These are phyloP conservation scores for Inga leiocalycina DNA, from an alignment of 306 rosid genomes.

Conservation along the genomic window DNA sequence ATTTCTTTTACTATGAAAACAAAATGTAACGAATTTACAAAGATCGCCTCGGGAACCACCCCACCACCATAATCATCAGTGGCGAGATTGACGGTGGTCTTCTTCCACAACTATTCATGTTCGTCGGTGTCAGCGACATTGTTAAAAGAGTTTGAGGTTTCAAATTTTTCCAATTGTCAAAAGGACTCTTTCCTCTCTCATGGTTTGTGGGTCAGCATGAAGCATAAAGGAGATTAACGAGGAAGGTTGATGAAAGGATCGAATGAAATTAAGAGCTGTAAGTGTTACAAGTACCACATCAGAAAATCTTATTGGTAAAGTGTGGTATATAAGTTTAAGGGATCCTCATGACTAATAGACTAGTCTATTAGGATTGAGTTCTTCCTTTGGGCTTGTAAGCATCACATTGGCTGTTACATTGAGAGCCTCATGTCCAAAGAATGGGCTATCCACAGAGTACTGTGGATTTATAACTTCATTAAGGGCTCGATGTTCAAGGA, in stretches of 20 bases:
- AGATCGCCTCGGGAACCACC: background rate
- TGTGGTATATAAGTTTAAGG: too few relatives aligned
- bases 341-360: too few relatives aligned
- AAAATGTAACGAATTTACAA: conserved; percentile 49
- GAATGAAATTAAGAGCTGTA: background rate
- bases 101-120: conserved; percentile 42
- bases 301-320: too few relatives aligned
- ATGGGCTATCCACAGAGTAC: too few relatives aligned
- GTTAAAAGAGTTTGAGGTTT: conserved; percentile 34
- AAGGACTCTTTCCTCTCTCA: conserved; percentile 44
- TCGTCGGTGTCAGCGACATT: background rate
- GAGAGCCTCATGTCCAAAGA: too few relatives aligned
- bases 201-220: background rate
- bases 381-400: too few relatives aligned
- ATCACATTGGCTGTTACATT: too few relatives aligned
- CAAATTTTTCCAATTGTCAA: conserved; percentile 61
- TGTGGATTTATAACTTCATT: too few relatives aligned
- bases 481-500: too few relatives aligned
- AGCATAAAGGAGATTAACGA: background rate
- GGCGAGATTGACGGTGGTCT: conserved; percentile 29
- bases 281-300: too few relatives aligned
- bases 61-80: background rate
- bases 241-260: background rate
- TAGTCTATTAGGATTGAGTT: too few relatives aligned
- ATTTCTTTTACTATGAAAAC: background rate